Evolutionary conservation across 1,139 yeast genomes (phyloP).

Genomic region (Candida neerlandica): DNA sequence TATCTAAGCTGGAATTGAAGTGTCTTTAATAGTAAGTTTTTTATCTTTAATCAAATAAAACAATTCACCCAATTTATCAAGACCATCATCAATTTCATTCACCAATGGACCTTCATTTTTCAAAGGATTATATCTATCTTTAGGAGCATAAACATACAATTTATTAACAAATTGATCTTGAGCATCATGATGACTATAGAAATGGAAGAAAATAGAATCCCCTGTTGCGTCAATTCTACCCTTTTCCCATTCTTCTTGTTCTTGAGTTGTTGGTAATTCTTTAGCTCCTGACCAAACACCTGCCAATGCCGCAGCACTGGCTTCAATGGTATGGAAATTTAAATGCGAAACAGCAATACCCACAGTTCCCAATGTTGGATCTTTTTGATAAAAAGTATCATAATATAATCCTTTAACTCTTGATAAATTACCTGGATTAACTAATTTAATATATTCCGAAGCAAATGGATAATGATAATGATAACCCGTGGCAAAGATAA

Average conservation of each 20-base stretch:
- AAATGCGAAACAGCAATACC: conserved; percentile 43
- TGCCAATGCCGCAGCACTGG: conserved; percentile 47
- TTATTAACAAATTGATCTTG: conserved; percentile 26
- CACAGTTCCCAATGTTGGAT: conserved; percentile 45
- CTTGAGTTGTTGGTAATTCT: conserved; percentile 29
- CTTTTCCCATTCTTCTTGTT: conserved; percentile 34
- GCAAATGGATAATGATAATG: conserved; percentile 41
- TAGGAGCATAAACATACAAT: conserved; percentile 23
- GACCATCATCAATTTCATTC: conserved; percentile 28
- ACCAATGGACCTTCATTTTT: conserved; percentile 26
- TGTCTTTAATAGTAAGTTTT: conserved; percentile 14
- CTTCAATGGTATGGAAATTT: conserved; percentile 46
- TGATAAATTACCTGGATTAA: conserved; percentile 28
- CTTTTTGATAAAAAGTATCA: conserved; percentile 41
- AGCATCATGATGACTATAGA: conserved; percentile 24
- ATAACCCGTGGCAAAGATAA: conserved; percentile 40
- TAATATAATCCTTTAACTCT: conserved; percentile 41
- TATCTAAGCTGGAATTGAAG: conserved; percentile 5
- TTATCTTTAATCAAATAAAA: conserved; percentile 24
- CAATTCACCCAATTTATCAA: conserved; percentile 24
- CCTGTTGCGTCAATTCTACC: conserved; percentile 24
- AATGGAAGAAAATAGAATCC: conserved; percentile 28
- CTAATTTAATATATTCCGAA: conserved; percentile 21
- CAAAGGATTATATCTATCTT: conserved; percentile 29
- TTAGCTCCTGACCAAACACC: conserved; percentile 46